Evolutionary conservation across 257 asterid species (phyloP).

Genomic region (Nyctanthes arbortristis): DNA sequence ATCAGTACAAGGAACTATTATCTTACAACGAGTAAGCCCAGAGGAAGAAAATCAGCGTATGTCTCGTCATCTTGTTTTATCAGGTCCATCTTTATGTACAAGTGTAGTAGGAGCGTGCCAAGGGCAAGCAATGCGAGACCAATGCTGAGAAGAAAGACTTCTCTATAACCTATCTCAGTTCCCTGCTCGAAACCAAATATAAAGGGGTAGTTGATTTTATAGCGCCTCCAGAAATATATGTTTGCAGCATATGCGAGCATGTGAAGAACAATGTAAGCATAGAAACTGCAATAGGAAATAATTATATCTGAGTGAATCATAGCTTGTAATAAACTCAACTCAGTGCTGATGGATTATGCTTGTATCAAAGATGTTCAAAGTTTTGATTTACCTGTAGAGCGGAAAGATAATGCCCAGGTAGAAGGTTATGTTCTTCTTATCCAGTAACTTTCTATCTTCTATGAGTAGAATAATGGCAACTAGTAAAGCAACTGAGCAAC

Average conservation of each 20-base stretch:
- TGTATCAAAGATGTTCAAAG: conserved; percentile 3
- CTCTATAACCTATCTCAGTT: conserved; percentile 73
- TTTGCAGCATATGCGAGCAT: conserved; percentile 73
- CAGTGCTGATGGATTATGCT: conserved; percentile 4
- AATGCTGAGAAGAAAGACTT: conserved; percentile 72
- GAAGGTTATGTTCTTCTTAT: conserved; percentile 39
- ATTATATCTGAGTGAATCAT: neutral
- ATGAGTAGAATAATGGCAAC: conserved; percentile 60
- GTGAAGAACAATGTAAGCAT: conserved; percentile 64
- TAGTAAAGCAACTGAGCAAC: conserved; percentile 66
- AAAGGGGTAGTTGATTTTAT: conserved; percentile 78
- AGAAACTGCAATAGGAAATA: conserved; percentile 58
- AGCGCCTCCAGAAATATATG: conserved; percentile 80
- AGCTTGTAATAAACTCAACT: conserved; percentile 8
- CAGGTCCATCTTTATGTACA: conserved; percentile 66
- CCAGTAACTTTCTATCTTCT: conserved; percentile 48
- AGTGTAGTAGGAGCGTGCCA: conserved; percentile 63
- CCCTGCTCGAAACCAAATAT: conserved; percentile 86
- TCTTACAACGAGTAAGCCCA: conserved; percentile 67
- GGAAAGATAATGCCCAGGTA: conserved; percentile 66
- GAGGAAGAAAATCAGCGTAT: conserved; percentile 61
- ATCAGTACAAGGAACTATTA: conserved; percentile 17
- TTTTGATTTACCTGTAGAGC: conserved; percentile 61
- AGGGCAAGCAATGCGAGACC: conserved; percentile 71
- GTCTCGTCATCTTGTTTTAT: conserved; percentile 42